Conservation (phyloP, 2,329 filamentous ascomycete species). For the Xylaria digitata region DNA sequence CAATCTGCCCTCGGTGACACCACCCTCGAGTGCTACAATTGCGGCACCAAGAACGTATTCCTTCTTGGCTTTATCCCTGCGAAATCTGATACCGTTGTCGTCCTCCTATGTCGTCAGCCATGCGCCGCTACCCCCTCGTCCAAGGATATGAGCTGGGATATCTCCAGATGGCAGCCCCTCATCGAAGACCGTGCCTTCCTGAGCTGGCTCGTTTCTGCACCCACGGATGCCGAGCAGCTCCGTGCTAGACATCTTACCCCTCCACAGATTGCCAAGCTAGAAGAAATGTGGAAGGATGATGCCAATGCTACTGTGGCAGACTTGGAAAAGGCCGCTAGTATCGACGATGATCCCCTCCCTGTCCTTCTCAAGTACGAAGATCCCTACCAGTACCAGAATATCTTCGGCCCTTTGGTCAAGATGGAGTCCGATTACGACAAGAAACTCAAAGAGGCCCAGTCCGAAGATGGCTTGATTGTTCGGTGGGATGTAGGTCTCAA, state of each 20-base stretch:
- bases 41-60: conserved; percentile 99
- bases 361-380: conserved; percentile 96
- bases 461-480: conserved; percentile 93
- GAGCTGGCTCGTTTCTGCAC: conserved; percentile 88
- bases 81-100: conserved; percentile 98
- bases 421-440: conserved; percentile 99
- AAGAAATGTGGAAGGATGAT: conserved; percentile 99
- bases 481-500: conserved; percentile 96
- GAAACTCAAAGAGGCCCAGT: conserved; percentile 98
- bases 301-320: conserved; percentile 87
- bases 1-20: conserved; percentile 94
- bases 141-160: conserved; percentile 99
- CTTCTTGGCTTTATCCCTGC: conserved; percentile 97
- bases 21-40: conserved; percentile 98
- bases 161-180: conserved; percentile 94
- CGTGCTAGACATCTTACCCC: conserved; percentile 92
- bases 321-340: conserved; percentile 88
- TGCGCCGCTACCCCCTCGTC: conserved; percentile 94
- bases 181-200: conserved; percentile 97
- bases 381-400: conserved; percentile 98
- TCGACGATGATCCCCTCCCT: conserved; percentile 94
- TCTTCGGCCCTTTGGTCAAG: conserved; percentile 97
- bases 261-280: conserved; percentile 93
- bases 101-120: conserved; percentile 94
- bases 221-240: conserved; percentile 94